Conservation (phyloP, 2,329 filamentous ascomycete species). For the Fusarium floridanum region DNA sequence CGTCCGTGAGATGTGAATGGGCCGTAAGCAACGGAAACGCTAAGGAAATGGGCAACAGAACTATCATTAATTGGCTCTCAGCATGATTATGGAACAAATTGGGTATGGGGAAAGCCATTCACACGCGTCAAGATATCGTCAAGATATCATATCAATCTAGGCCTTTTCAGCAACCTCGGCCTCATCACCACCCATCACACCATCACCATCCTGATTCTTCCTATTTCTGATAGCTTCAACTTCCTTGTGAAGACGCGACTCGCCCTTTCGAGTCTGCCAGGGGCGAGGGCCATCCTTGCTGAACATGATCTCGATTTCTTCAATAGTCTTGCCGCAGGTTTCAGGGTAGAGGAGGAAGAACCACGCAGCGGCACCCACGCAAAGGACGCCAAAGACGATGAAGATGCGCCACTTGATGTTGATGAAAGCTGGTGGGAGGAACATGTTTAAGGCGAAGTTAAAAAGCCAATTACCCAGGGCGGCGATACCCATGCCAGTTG, state of each 20-base stretch:
- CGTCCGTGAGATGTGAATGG: background rate
- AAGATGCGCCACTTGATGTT: background rate
- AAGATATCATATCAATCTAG: background rate
- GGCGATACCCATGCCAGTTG: slow-evolving; percentile 1
- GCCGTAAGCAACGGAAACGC: background rate
- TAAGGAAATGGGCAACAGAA: background rate
- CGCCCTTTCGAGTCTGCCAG: background rate
- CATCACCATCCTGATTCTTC: background rate
- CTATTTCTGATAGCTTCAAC: background rate
- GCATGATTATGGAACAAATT: background rate
- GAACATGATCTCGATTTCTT: slow-evolving; percentile 11
- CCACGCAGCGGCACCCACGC: background rate
- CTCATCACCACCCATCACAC: background rate
- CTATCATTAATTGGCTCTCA: background rate
- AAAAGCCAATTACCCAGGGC: slow-evolving; percentile 5
- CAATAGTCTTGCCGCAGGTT: background rate
- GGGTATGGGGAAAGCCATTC: background rate
- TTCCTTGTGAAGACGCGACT: background rate
- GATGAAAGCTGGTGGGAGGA: background rate
- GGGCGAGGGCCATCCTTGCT: background rate
- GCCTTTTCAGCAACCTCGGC: background rate
- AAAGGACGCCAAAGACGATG: background rate
- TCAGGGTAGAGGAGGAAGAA: background rate
- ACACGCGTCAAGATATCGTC: background rate
- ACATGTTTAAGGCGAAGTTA: slow-evolving; percentile 7